A percentile compares a stretch with the other conserved stretches of the same genome.
Evolutionary conservation across 305 asterid species (phyloP).

Genomic region (Caryopteris hybrid): DNA sequence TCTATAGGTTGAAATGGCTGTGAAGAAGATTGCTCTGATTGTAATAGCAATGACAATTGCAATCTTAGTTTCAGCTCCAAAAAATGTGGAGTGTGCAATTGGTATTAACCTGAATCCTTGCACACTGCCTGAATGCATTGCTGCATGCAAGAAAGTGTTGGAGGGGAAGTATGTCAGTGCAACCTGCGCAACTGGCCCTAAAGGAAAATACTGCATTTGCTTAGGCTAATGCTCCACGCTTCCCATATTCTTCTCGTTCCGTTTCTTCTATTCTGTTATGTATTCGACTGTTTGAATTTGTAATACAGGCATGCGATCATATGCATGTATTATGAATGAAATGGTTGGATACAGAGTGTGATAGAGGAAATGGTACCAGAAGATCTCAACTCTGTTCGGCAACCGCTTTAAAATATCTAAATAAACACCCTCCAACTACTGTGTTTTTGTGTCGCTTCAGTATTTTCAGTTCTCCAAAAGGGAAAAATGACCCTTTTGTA

Average conservation of each 20-base stretch:
- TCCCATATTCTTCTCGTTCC: not conserved
- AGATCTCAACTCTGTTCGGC: too few relatives aligned
- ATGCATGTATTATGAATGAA: too few relatives aligned
- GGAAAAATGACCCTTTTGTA: too few relatives aligned
- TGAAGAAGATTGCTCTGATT: not conserved
- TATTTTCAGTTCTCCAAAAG: too few relatives aligned
- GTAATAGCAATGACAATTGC: slow-evolving; percentile 8
- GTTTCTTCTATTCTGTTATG: not conserved
- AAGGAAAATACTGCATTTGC: slow-evolving; percentile 51
- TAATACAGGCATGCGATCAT: too few relatives aligned
- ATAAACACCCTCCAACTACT: too few relatives aligned
- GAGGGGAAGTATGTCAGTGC: slow-evolving; percentile 37
- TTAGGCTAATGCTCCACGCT: slow-evolving; percentile 26
- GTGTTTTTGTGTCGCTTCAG: too few relatives aligned
- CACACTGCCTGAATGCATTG: slow-evolving; percentile 39
- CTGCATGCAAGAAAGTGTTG: slow-evolving; percentile 44
- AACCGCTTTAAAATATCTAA: too few relatives aligned
- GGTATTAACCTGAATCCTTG: slow-evolving; percentile 52
- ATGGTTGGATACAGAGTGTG: too few relatives aligned
- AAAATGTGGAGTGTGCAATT: slow-evolving; percentile 40
- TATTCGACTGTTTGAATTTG: too few relatives aligned
- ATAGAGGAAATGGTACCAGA: too few relatives aligned
- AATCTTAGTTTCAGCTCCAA: slow-evolving; percentile 22
- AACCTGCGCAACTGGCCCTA: slow-evolving; percentile 43
- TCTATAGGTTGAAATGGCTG: not conserved